Base-by-base conservation (phyloP, 164 flowering plant species). In the Berberis thunbergii region DNA sequence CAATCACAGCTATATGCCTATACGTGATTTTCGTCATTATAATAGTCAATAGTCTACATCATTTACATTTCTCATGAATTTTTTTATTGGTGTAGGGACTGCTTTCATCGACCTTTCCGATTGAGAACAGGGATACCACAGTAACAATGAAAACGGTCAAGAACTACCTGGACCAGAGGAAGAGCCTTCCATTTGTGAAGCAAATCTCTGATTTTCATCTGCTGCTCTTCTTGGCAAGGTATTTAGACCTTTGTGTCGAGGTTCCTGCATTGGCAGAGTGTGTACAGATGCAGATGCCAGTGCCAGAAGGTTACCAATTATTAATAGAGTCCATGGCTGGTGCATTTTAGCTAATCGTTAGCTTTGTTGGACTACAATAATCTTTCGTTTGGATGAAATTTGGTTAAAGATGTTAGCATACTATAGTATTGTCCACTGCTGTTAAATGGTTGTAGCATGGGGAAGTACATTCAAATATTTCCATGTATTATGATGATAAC, bases 231-330 rank as follows among this genome's bases (percentile, higher is more conserved):
- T 67, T 92, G 66, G 83, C 85, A 43, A 85, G 80, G 79, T 81
- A 73, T 66, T 70, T 89, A 46, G 97, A 89, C 62, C 58, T 88
- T 10, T 79, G 68, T 56, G 63, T 84, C 5, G 97, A 93, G 62
- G 80, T 90, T 59, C 94, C 97, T 6, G 84, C 96, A 55, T 69
- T 93, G 70, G 79, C 94, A 0, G 88, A 79, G 70, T 90, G 90
- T 65, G 94, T 88, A 49, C 79, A 58, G 57, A 67, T 69, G 43
- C 84, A 88, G 72, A 49, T 74, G 39, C 48, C 82, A 3, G 76
- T 93, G 2, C 89, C 94, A 8, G 98, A 93, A 74, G 97, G 97
- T 46, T 88, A 90, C 70, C 83, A 85, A 78, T 80, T 93, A 26
- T 69, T 93, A 46, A 88, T 93, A 12, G 86, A 90, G 69, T 88